Conservation (phyloP, 768 basidiomycete genomes). For the Rhizopogon vinicolor region DNA sequence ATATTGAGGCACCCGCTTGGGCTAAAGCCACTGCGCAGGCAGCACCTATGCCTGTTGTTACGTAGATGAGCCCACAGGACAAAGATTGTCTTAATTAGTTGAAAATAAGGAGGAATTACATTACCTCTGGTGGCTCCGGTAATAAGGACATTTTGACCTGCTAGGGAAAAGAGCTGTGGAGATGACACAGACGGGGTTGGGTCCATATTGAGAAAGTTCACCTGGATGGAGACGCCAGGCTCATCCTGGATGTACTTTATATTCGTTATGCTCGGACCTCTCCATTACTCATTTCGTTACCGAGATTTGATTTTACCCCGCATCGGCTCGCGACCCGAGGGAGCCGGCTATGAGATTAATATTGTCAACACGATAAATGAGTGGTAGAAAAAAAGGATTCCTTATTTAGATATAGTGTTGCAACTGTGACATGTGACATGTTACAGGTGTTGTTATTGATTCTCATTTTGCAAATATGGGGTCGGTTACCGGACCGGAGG, state of each 20-base stretch:
- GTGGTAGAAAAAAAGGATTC: constrained; percentile 4
- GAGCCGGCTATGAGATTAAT: constrained; percentile 11
- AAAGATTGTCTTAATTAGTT: constrained; percentile 11
- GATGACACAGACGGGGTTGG: constrained; percentile 45
- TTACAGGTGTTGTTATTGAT: constrained; percentile 8
- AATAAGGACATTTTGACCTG: constrained; percentile 65
- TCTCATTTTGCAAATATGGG: constrained; percentile 12
- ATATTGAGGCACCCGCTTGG: constrained; percentile 48
- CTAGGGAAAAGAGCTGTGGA: constrained; percentile 62
- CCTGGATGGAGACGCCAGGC: neutral
- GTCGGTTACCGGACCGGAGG: constrained; percentile 30
- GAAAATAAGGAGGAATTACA: constrained; percentile 18
- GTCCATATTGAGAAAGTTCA: constrained; percentile 37
- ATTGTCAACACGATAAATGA: neutral
- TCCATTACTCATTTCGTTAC: neutral
- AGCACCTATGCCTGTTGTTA: constrained; percentile 44
- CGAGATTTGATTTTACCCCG: constrained; percentile 19
- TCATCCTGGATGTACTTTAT: constrained; percentile 3
- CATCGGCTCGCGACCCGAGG: constrained; percentile 26
- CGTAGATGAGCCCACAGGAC: constrained; percentile 4
- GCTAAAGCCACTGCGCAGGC: constrained; percentile 52
- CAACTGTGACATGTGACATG: neutral
- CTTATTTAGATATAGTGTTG: constrained; percentile 12
- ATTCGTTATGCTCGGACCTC: constrained; percentile 9
- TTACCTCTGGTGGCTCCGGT: constrained; percentile 78